These are phyloP conservation scores for Saccharomycopsis hybrid DNA, from an alignment of 1,139 yeast genomes.

Conservation along the genomic window DNA sequence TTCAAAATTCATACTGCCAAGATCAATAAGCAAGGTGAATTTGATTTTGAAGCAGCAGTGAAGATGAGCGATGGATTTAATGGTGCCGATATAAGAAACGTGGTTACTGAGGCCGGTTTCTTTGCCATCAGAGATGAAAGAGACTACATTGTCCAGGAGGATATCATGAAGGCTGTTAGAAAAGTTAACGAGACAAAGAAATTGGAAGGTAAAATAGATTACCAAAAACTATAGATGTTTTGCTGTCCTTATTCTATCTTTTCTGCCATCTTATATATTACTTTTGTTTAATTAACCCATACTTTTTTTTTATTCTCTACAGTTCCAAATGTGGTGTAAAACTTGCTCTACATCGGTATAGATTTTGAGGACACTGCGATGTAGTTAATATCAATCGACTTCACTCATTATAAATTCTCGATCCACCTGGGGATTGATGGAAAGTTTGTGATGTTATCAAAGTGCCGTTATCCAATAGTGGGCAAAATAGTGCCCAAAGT, in stretches of 20 bases:
- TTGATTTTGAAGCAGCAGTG: constrained; percentile 94
- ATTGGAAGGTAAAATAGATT: constrained; percentile 92
- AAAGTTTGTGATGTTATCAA: no score
- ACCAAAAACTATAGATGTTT: constrained; percentile 61
- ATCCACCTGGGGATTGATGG: no score
- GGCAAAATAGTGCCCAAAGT: no score
- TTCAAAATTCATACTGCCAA: constrained; percentile 89
- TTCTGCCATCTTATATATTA: neutral
- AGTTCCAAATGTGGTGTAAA: no score
- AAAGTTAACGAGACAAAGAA: constrained; percentile 97
- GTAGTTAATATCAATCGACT: no score
- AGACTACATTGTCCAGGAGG: constrained; percentile 88
- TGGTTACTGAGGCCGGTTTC: constrained; percentile 98
- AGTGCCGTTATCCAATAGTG: no score
- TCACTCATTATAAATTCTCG: no score
- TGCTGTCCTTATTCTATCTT: neutral
- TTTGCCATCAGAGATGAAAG: constrained; percentile 97
- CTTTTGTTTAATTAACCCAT: neutral
- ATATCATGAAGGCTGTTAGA: constrained; percentile 95
- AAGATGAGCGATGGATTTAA: constrained; percentile 99
- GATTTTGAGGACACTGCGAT: no score
- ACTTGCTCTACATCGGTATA: no score
- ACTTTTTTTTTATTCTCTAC: neutral
- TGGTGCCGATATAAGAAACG: constrained; percentile 98
- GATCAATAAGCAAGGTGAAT: constrained; percentile 88